Evolutionary conservation across 441 rosid species (phyloP).

Genomic region (Populus trichocarpa): DNA sequence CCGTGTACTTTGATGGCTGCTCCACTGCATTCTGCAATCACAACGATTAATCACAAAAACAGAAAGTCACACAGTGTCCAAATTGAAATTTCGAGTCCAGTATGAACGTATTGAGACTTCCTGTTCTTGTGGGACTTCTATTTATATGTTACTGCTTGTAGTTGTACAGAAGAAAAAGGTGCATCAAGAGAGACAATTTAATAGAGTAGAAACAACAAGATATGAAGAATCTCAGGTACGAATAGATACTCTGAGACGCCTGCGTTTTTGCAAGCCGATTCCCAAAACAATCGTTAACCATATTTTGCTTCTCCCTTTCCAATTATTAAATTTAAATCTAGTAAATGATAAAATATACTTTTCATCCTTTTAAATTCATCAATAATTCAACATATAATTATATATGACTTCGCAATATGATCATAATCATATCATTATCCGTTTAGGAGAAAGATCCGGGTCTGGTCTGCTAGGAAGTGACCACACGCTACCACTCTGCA

Average conservation of each 20-base stretch:
- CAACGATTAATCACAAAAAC: constrained; percentile 4
- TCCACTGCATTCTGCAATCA: constrained; percentile 88
- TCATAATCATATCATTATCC: neutral
- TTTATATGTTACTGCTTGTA: neutral
- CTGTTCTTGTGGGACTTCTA: neutral
- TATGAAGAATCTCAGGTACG: constrained; percentile 15
- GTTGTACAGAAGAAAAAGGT: neutral
- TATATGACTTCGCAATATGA: neutral
- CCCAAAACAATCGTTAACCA: too few relatives aligned
- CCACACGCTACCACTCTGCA: constrained; percentile 24
- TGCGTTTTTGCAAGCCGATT: neutral
- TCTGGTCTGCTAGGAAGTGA: constrained; percentile 32
- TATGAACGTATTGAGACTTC: neutral
- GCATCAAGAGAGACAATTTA: constrained; percentile 8
- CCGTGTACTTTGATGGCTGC: constrained; percentile 75
- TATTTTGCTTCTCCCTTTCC: too few relatives aligned
- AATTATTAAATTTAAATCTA: too few relatives aligned
- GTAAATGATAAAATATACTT: too few relatives aligned
- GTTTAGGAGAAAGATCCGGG: constrained; percentile 29
- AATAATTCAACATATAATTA: too few relatives aligned
- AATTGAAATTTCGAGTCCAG: neutral
- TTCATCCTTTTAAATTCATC: too few relatives aligned
- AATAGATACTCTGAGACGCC: constrained; percentile 9
- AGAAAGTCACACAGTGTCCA: neutral
- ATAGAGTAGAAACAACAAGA: neutral